These are phyloP conservation scores for Haematococcus lacustris DNA, from an alignment of 139 green algal genomes.

Conservation along the genomic window DNA sequence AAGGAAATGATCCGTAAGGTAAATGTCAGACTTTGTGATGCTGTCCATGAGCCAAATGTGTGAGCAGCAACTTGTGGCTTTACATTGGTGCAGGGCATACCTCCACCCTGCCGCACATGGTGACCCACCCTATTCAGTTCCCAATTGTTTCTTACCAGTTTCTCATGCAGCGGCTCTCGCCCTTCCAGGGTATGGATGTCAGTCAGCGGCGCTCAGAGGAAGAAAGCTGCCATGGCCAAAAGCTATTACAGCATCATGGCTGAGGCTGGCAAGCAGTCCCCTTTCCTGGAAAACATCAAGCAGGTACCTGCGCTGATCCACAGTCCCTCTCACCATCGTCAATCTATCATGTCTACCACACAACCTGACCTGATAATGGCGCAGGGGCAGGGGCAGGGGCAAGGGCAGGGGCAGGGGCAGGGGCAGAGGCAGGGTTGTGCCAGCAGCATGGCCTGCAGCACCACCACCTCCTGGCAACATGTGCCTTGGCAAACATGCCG, in stretches of 20 bases:
- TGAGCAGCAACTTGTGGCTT: neutral
- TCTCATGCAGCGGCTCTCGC: conserved; percentile 26
- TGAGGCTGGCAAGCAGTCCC: neutral
- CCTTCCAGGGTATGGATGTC: neutral
- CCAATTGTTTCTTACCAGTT: neutral
- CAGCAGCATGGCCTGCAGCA: neutral
- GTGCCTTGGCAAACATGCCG: no score
- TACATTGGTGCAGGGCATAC: conserved; percentile 39
- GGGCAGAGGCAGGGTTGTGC: neutral
- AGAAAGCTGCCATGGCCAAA: neutral
- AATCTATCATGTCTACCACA: neutral
- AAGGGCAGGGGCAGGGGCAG: no score
- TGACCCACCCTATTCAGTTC: conserved; percentile 42
- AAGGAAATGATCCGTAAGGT: conserved; percentile 50
- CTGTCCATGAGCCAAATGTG: neutral
- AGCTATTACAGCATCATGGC: neutral
- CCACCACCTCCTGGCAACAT: no score
- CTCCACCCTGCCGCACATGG: conserved; percentile 31
- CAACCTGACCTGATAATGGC: neutral
- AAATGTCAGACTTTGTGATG: neutral
- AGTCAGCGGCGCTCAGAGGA: neutral
- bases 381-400: no score
- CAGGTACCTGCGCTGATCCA: no score
- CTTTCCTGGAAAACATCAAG: neutral
- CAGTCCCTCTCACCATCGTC: conserved; percentile 15